Evolutionary conservation across 2,329 filamentous ascomycete genomes (phyloP), one percentile per base, ranked within the genome.

Genomic region (Apiospora saccharicola): DNA sequence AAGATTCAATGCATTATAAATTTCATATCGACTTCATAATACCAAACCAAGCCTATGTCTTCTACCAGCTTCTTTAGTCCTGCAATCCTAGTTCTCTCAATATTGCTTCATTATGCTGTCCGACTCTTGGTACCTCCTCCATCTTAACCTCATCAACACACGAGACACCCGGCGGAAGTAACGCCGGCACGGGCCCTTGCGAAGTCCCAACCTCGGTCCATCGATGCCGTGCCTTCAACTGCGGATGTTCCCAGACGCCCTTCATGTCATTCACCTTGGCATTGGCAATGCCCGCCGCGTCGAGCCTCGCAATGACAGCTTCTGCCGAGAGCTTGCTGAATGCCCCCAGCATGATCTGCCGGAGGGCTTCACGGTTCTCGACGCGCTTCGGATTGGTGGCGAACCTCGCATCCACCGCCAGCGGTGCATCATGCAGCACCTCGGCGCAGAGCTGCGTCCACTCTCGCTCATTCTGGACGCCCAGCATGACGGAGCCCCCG

Each of bases 401-500:
- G 74, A 90, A 90, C 0, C 86, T 82, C 49, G 80, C 73, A 71
- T 90, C 86, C 1, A 79, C 80, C 0, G 83, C 82, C 1, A 89
- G 73, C 0, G 79, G 80, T 0, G 81, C 79, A 64, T 85, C 80
- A 0, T 79, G 81, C 4, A 90, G 79, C 0, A 90, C 86, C 2
- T 82, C 76, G 0, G 78, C 77, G 71, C 86, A 88, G 16, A 90
- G 83, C 7, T 80, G 86, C 0, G 75, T 79, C 87, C 87, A 89
- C 75, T 90, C 88, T 3, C 87, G 81, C 79, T 89, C 88, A 72
- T 90, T 90, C 75, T 90, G 88, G 30, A 90, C 83, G 0, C 87
- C 88, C 4, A 90, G 78, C 86, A 89, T 89, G 19, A 90, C 87
- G 0, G 84, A 83, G 0, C 43, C 43, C 14, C 68, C 46, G 68